phyloP scores from a whole-genome alignment of 2,329 filamentous ascomycete species.

The Xylaria sp. region DNA sequence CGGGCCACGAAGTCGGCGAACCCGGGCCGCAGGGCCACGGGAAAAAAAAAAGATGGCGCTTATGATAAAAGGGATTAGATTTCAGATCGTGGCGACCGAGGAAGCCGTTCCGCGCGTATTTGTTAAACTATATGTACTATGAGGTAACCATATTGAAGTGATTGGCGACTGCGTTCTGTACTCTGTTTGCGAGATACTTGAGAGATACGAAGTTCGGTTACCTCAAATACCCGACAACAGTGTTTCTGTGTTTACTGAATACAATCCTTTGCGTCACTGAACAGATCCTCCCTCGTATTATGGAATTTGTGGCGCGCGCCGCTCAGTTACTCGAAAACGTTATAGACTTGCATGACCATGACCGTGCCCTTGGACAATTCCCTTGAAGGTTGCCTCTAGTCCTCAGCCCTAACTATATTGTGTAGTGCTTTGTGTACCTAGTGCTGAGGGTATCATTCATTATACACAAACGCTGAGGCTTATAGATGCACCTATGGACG shows the following conservation, averaged over 20 bases:
- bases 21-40: constrained; percentile 43
- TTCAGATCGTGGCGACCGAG: neutral
- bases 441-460: constrained; percentile 36
- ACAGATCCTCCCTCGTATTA: no score
- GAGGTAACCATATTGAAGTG: neutral
- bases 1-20: constrained; percentile 40
- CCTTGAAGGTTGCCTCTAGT: constrained; percentile 3
- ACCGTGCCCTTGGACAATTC: neutral
- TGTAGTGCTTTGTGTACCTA: constrained; percentile 33
- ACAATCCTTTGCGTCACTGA: no score
- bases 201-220: no score
- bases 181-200: neutral
- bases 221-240: no score
- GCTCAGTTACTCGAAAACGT: no score
- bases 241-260: no score
- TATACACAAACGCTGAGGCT: constrained; percentile 6
- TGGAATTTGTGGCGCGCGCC: no score
- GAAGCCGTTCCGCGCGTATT: neutral
- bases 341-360: neutral
- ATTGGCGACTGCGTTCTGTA: neutral
- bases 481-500: constrained; percentile 15
- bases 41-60: no score
- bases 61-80: no score
- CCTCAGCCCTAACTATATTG: constrained; percentile 14
- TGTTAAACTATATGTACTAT: neutral